Conservation (phyloP, 2,329 filamentous ascomycete genomes). For the Penicillium sp. region DNA sequence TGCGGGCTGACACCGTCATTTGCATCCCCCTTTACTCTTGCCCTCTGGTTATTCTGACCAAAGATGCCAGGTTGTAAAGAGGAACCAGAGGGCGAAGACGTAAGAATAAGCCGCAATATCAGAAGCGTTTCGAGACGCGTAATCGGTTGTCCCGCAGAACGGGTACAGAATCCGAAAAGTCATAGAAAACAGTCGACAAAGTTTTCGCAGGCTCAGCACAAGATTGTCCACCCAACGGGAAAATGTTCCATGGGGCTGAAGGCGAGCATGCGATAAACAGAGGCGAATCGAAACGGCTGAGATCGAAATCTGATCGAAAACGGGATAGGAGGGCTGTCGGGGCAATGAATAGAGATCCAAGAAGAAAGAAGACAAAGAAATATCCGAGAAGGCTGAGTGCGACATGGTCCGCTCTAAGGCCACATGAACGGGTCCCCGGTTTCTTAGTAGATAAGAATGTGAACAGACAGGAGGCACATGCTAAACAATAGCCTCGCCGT, state of each 20-base stretch:
- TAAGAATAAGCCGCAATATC: conserved; percentile 34
- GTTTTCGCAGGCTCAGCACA: conserved; percentile 12
- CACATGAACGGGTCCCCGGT: conserved; percentile 27
- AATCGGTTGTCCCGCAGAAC: conserved; percentile 19
- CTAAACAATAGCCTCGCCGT: conserved; percentile 24
- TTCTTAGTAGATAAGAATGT: conserved; percentile 26
- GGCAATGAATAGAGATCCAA: conserved; percentile 36
- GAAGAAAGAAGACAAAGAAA: conserved; percentile 25
- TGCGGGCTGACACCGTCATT: conserved; percentile 26
- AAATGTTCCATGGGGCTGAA: conserved; percentile 4
- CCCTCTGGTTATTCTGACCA: conserved; percentile 15
- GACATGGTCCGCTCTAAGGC: conserved; percentile 26
- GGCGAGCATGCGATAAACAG: conserved; percentile 22
- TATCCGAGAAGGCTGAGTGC: conserved; percentile 31
- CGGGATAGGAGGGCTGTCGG: conserved; percentile 32
- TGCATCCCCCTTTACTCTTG: conserved; percentile 34
- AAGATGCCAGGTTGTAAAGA: conserved; percentile 16
- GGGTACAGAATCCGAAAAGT: conserved; percentile 14
- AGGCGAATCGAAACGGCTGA: conserved; percentile 31
- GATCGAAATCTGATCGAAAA: conserved; percentile 35
- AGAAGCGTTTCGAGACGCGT: conserved; percentile 29
- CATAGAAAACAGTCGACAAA: conserved; percentile 11
- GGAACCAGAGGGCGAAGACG: conserved; percentile 25
- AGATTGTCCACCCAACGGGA: conserved; percentile 6
- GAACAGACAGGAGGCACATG: conserved; percentile 27